Conservation (phyloP, 768 basidiomycete species). For the Leccinum olivaceopallidum region DNA sequence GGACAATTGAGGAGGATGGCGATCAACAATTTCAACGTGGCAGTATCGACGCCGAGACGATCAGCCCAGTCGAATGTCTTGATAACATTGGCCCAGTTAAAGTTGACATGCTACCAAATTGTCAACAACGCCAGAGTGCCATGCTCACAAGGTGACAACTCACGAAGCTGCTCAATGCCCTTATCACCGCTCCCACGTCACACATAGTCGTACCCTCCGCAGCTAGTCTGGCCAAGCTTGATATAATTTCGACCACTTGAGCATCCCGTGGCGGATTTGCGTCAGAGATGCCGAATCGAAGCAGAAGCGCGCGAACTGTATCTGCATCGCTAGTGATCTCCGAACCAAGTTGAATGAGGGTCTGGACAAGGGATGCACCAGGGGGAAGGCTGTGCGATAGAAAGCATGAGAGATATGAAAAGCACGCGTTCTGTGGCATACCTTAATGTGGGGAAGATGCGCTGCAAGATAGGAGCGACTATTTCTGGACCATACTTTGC, state of each 20-base stretch:
- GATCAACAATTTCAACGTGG: constrained; percentile 85
- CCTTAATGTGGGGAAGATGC: constrained; percentile 76
- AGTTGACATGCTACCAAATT: constrained; percentile 50
- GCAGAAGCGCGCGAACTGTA: constrained; percentile 64
- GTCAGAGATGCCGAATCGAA: constrained; percentile 76
- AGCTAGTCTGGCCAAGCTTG: constrained; percentile 64
- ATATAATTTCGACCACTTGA: constrained; percentile 71
- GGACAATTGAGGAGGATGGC: constrained; percentile 84
- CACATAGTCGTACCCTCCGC: constrained; percentile 72
- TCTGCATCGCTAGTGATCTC: constrained; percentile 79
- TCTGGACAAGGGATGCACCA: constrained; percentile 71
- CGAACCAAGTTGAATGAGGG: constrained; percentile 73
- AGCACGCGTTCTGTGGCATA: constrained; percentile 34
- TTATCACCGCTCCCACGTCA: constrained; percentile 73
- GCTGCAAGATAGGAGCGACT: constrained; percentile 70
- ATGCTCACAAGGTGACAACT: constrained; percentile 34
- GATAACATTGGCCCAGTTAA: constrained; percentile 84
- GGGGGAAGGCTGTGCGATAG: constrained; percentile 53
- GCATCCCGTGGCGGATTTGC: constrained; percentile 67
- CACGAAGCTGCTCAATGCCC: constrained; percentile 74
- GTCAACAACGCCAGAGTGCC: constrained; percentile 8
- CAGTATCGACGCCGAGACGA: constrained; percentile 84
- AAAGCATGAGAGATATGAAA: constrained; percentile 15
- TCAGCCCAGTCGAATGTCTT: constrained; percentile 84
- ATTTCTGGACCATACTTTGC: constrained; percentile 81